phyloP scores from a whole-genome alignment of 768 basidiomycete genomes.

The Tulasnella sp. region DNA sequence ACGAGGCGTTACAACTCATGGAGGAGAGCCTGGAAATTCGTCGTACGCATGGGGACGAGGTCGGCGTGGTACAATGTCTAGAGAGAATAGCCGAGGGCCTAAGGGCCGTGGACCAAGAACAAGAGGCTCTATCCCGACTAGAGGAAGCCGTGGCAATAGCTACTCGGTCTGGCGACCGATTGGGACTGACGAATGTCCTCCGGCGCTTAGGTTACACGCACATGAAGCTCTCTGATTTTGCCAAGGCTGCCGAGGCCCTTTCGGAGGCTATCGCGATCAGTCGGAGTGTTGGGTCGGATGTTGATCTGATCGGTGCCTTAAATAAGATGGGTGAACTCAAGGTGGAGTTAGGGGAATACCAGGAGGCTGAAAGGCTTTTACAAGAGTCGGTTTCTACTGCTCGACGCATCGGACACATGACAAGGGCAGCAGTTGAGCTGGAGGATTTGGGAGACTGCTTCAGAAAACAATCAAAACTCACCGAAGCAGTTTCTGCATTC shows the following conservation, averaged over 20 bases:
- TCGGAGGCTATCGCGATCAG: not conserved
- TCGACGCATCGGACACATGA: not conserved
- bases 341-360: not conserved
- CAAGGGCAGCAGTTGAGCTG: not conserved
- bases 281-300: not conserved
- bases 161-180: not conserved
- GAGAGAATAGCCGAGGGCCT: not conserved
- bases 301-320: not conserved
- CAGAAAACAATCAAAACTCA: not conserved
- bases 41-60: not conserved
- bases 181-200: not conserved
- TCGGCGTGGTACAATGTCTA: not conserved
- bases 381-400: not conserved
- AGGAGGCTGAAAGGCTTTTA: not conserved
- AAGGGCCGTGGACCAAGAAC: not conserved
- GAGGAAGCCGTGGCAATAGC: not conserved
- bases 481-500: not conserved
- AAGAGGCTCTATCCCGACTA: not conserved
- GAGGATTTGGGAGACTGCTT: not conserved
- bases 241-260: not conserved
- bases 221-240: not conserved
- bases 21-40: not conserved
- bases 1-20: not conserved
- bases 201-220: not conserved
- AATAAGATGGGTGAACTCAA: not conserved